Base-by-base conservation (phyloP, 148 eudicot species). In the Rhododendron henanense region DNA sequence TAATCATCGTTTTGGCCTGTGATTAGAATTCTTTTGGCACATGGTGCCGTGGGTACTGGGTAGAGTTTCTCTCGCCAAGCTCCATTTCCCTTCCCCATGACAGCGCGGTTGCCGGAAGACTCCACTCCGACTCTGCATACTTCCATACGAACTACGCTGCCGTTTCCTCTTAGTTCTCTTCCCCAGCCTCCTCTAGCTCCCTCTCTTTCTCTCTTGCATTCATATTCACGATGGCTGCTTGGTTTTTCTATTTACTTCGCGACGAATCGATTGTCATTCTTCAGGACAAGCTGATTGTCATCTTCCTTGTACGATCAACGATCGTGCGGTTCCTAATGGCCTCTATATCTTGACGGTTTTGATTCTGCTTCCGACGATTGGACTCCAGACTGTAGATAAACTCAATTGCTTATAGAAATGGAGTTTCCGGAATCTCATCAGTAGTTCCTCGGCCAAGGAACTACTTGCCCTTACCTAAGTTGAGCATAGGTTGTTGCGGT, bases 171-270 rank as follows among this genome's bases (percentile, higher is more conserved):
- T 88, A 2, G 75, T 88, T 82, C 88, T 93, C 79, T 91, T 94
- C 84, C 81, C 90, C 53, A 92, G 93, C 75, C 92, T 94, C 53
- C 78, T 94, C 2, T 87, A 91, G 89, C 93, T 87, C 86, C 94
- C 94, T 3, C 15, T 41, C 45, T 41, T 41, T 90, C 65, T 89
- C 95, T 1, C 92, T 94, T 76, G 91, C 89, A 48, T 89, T 93
- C 89, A 31, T 88, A 25, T 25, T 84, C 82, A 87, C 84, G 84
- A 82, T 94, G 87, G 76, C 85, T 18, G 93, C 91, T 5, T 94
- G 94, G 95, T 76, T 92, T 7, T 87, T 93, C 74, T 94, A 94
- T 87, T 92, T 94, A 51, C 91, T 94, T 48, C 88, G 96, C 14
- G 90, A 94, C 37, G 86, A 85, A 25, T 91, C 94, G 0, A 41